Base-by-base conservation (phyloP, 169 alveolate genomes). In the Babesia bovis region DNA sequence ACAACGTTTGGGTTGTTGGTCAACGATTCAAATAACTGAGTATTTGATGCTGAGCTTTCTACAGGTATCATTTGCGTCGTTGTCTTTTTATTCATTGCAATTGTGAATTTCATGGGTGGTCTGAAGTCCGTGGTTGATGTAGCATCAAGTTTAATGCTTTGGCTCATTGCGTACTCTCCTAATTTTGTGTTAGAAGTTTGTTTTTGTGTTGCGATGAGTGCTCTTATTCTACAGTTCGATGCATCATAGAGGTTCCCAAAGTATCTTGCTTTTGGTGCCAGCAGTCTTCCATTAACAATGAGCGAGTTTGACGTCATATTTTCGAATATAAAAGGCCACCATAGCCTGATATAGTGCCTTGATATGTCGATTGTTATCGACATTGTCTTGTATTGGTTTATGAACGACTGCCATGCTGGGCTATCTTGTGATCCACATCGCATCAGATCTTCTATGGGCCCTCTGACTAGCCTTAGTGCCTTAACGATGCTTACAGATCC, bases 271-370 rank as follows among this genome's bases (percentile, higher is more conserved):
- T 19, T 49, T 7, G 87, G 87, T 45, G 51, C 38, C 1, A 78
- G 23, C 42, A 78, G 33, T n/a, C 55, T 23, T n/a, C 83, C 83
- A 42, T 78, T 78, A 1, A 78, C 28, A 9, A 65, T 19, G 21
- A 78, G 32, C 21, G 73, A 60, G 50, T 30, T 49, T 19, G 21
- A 3, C 17, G 87, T 44, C 51, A 78, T 65, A 51, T 78, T 78
- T 61, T 78, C 87, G 55, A 78, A 78, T 21, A 69, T 56, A 61
- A 58, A 78, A 12, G 87, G 87, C 87, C 87, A 78, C 70, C 72
- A 61, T 0, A 78, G 17, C n/a, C 67, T 40, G 4, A 78, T 50
- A 30, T 59, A 42, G 32, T 78, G 47, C 55, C 87, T 68, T 9
- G 76, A 42, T 10, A 78, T 59, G 30, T 42, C 77, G 17, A 78